Evolutionary conservation across 768 basidiomycete genomes (phyloP), one percentile per base, ranked within the genome.

Genomic region (Udeniomyces megalosporus): DNA sequence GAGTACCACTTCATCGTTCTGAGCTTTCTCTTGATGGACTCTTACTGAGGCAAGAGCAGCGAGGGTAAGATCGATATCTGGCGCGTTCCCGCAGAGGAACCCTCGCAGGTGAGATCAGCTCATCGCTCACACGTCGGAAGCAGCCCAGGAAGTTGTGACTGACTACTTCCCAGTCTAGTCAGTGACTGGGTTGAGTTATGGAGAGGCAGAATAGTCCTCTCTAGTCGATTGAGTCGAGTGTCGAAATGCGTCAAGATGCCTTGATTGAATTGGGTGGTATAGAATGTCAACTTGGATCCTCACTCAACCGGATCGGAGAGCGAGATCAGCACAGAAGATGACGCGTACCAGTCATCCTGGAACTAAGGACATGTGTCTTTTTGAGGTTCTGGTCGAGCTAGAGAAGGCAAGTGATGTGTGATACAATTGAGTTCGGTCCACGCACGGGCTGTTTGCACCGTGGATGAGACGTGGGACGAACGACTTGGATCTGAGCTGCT

Each of bases 161-260:
- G 64, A 88, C 88, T 91, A 49, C 79, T 80, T 20, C 80, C 80
- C 44, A 88, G 75, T 67, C 79, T 77, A 60, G 86, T 88, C 58
- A 89, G 71, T 14, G 84, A 76, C 70, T 88, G 85, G 0, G 87
- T 83, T 3, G 84, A 83, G 1, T 79, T 80, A 68, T 90, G 86
- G n/a, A 91, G 72, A 0, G 88, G 88, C 15, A 85, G 71, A 58
- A 91, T 88, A 2, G 86, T 84, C 67, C 88, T 89, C 69, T 90
- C 88, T 24, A 90, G 79, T 70, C 84, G 85, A 46, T 84, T 83
- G 5, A 91, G 75, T 22, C 88, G 81, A 1, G 81, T 81, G 71
- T 90, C 88, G 69, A 89, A 88, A 68, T 84, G 88, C 66, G 84
- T 82, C 54, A 91, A 77, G 68, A 89, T 84, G 50, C 84, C 88